phyloP scores from a whole-genome alignment of 768 basidiomycete genomes.

The Tulasnella sp. region DNA sequence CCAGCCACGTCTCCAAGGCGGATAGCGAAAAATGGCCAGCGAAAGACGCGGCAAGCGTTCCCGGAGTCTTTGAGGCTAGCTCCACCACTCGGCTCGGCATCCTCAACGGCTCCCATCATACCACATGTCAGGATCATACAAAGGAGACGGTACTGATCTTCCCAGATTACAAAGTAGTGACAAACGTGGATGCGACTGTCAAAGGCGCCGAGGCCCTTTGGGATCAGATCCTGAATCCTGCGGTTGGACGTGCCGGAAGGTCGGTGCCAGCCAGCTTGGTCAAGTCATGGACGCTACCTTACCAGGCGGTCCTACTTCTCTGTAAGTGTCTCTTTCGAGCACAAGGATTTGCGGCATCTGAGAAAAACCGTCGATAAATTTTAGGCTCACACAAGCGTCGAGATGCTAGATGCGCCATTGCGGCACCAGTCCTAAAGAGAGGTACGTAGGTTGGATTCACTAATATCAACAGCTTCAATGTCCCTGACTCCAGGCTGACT shows the following conservation, averaged over 20 bases:
- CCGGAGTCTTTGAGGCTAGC: constrained; percentile 49
- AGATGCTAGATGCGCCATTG: constrained; percentile 84
- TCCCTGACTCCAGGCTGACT: constrained; percentile 22
- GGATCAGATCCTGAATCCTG: constrained; percentile 50
- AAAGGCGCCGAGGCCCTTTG: constrained; percentile 63
- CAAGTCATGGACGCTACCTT: constrained; percentile 74
- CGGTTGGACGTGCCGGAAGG: constrained; percentile 29
- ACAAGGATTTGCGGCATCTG: not conserved
- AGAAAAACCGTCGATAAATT: not conserved
- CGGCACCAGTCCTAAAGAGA: constrained; percentile 72
- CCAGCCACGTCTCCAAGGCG: constrained; percentile 10
- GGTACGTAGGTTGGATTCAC: too few relatives aligned
- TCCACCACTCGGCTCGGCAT: constrained; percentile 52
- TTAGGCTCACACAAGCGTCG: constrained; percentile 86
- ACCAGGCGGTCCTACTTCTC: constrained; percentile 77
- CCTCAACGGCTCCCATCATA: constrained; percentile 72
- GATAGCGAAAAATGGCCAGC: constrained; percentile 1
- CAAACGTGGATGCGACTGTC: constrained; percentile 51
- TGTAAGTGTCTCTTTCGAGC: constrained; percentile 40
- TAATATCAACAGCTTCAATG: constrained; percentile 8
- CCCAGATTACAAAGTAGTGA: constrained; percentile 82
- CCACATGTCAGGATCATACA: constrained; percentile 51
- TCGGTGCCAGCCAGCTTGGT: constrained; percentile 36
- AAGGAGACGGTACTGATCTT: constrained; percentile 76
- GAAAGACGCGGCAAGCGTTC: constrained; percentile 22